These are phyloP conservation scores for Ceratocystiopsis minuta DNA, from an alignment of 2,329 filamentous ascomycete species.

Conservation along the genomic window DNA sequence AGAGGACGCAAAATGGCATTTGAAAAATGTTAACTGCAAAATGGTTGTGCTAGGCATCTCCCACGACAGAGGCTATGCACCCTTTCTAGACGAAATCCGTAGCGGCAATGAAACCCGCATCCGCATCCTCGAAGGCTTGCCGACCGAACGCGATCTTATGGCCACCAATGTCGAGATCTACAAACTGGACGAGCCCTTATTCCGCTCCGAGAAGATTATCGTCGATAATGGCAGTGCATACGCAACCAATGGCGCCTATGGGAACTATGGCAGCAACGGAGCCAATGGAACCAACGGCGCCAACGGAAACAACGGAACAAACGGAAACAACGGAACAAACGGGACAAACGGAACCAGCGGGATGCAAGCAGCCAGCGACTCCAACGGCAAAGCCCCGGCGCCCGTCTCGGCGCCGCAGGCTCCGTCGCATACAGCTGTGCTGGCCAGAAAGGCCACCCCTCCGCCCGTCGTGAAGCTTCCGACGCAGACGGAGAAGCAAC, in stretches of 20 bases:
- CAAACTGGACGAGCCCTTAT: conserved; percentile 28
- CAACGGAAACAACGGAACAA: conserved; percentile 1
- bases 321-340: not conserved
- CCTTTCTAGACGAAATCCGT: conserved; percentile 37
- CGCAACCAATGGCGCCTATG: not conserved
- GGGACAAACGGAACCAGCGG: too few species aligned
- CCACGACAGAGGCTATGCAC: conserved; percentile 41
- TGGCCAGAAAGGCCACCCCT: not conserved
- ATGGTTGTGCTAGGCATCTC: conserved; percentile 43
- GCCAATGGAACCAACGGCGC: conserved; percentile 3
- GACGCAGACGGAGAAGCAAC: conserved; percentile 12
- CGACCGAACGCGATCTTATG: conserved; percentile 30
- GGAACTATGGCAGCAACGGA: not conserved
- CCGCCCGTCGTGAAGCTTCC: conserved; percentile 20
- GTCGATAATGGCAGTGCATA: conserved; percentile 13
- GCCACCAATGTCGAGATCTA: conserved; percentile 28
- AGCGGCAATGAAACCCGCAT: conserved; percentile 27
- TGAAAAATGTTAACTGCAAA: conserved; percentile 42
- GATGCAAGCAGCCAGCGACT: not conserved
- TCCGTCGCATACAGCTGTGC: not conserved
- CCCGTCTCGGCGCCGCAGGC: not conserved
- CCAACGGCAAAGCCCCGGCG: not conserved
- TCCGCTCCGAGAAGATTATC: conserved; percentile 34
- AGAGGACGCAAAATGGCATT: conserved; percentile 37
- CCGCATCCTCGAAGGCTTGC: conserved; percentile 34